phyloP scores from a whole-genome alignment of 257 asterid species.

The Perilla frutescens region DNA sequence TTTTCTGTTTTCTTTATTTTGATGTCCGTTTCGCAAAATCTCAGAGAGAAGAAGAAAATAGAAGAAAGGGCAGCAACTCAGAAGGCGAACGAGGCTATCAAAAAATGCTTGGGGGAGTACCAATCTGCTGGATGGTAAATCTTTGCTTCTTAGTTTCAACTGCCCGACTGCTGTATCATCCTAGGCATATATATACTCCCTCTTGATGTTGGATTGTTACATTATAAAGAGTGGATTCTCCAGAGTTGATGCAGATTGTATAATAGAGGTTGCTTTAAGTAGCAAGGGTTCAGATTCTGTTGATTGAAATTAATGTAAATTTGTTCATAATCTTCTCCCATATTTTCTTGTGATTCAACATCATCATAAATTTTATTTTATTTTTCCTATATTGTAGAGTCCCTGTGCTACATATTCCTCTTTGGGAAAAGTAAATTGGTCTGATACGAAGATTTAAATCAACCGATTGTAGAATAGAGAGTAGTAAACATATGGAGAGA shows the following conservation, averaged over 20 bases:
- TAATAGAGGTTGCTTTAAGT: conserved; percentile 31
- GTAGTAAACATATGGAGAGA: no score
- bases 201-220: conserved; percentile 1
- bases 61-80: conserved; percentile 80
- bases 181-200: background rate
- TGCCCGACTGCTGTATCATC: conserved; percentile 21
- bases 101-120: conserved; percentile 53
- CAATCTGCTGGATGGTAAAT: conserved; percentile 46
- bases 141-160: background rate
- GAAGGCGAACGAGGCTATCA: conserved; percentile 84
- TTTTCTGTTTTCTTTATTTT: background rate
- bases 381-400: conserved; percentile 8
- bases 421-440: background rate
- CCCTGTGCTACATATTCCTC: background rate
- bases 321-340: conserved; percentile 21
- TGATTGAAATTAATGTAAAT: conserved; percentile 11
- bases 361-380: background rate
- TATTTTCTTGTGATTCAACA: conserved; percentile 11
- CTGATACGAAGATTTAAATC: background rate
- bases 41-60: conserved; percentile 91
- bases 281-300: background rate
- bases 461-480: no score
- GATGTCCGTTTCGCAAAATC: background rate
- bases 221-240: conserved; percentile 5
- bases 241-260: conserved; percentile 2